A percentile compares a stretch with the other conserved stretches of the same genome.
Conservation (phyloP, 257 asterid genomes). For the Salvia rosmarinus region DNA sequence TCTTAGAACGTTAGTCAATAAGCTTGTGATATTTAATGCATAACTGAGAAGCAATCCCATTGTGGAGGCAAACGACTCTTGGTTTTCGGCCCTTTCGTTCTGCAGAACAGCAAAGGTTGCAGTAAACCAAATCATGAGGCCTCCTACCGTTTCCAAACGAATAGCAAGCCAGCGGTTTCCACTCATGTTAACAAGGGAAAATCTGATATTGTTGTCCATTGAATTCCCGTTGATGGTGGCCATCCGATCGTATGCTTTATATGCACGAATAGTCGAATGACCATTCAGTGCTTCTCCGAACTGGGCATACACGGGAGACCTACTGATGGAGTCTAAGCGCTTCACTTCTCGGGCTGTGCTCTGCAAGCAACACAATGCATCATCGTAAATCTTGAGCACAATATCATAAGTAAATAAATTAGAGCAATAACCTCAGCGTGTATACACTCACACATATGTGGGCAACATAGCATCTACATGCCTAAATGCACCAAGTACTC, state of each 20-base stretch:
- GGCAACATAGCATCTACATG: too few species aligned
- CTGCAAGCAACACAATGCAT: slow-evolving; percentile 48
- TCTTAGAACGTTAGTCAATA: slow-evolving; percentile 80
- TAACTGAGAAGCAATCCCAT: slow-evolving; percentile 98
- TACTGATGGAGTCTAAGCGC: slow-evolving; percentile 83
- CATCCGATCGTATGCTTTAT: slow-evolving; percentile 95
- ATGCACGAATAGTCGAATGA: slow-evolving; percentile 87
- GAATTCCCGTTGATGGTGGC: slow-evolving; percentile 82
- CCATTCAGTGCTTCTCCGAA: slow-evolving; percentile 97
- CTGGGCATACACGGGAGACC: slow-evolving; percentile 99
- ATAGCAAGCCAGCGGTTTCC: slow-evolving; percentile 97
- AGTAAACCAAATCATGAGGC: slow-evolving; percentile 94
- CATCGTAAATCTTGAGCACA: slow-evolving; percentile 8
- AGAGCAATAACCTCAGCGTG: slow-evolving; percentile 5
- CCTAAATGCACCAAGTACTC: too few species aligned
- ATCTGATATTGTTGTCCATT: slow-evolving; percentile 86
- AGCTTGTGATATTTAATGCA: slow-evolving; percentile 80
- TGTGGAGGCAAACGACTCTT: slow-evolving; percentile 87
- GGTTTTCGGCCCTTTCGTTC: slow-evolving; percentile 84
- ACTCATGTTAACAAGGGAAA: slow-evolving; percentile 85
- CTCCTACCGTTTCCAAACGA: slow-evolving; percentile 92
- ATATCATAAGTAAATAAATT: slow-evolving; percentile 12
- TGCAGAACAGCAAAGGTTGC: slow-evolving; percentile 97
- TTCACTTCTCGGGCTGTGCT: slow-evolving; percentile 98
- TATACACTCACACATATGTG: too few species aligned